Evolutionary conservation across 768 basidiomycete genomes (phyloP).

Genomic region (Lactifluus pinguis): DNA sequence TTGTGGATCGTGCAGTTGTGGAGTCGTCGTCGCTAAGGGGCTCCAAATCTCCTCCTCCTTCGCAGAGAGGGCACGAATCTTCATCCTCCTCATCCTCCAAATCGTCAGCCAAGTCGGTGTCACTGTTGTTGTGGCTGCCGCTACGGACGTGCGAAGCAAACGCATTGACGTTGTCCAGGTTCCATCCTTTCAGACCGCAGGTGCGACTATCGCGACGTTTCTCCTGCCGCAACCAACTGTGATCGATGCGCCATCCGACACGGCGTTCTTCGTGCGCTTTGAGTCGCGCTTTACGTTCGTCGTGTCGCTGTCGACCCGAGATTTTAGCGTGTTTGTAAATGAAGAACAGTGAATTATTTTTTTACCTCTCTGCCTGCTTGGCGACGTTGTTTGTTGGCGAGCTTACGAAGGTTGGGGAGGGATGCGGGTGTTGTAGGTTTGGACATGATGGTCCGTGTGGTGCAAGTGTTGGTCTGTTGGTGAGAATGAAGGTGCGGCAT

Average conservation of each 20-base stretch:
- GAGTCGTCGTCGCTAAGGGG: no score
- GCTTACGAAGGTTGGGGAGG: not conserved
- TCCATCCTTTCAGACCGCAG: not conserved
- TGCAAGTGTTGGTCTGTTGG: not conserved
- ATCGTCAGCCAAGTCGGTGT: not conserved
- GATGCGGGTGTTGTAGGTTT: not conserved
- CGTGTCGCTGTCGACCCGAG: conserved; percentile 1
- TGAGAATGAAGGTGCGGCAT: conserved; percentile 3
- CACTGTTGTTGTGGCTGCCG: no score
- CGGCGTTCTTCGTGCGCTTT: not conserved
- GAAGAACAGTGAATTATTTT: no score
- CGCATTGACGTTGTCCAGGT: not conserved
- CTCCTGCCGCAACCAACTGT: not conserved
- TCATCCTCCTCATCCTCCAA: not conserved
- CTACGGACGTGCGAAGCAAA: not conserved
- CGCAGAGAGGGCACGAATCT: not conserved
- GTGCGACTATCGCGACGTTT: not conserved
- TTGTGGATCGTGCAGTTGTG: not conserved
- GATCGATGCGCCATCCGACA: not conserved
- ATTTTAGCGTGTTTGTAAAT: no score
- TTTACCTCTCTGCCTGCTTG: conserved; percentile 11
- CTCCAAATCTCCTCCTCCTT: not conserved
- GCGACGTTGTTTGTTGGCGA: conserved; percentile 10
- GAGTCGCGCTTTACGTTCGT: not conserved
- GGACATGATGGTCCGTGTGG: not conserved